phyloP scores from a whole-genome alignment of 2,329 filamentous ascomycete species.

The Metarhizium sp. region DNA sequence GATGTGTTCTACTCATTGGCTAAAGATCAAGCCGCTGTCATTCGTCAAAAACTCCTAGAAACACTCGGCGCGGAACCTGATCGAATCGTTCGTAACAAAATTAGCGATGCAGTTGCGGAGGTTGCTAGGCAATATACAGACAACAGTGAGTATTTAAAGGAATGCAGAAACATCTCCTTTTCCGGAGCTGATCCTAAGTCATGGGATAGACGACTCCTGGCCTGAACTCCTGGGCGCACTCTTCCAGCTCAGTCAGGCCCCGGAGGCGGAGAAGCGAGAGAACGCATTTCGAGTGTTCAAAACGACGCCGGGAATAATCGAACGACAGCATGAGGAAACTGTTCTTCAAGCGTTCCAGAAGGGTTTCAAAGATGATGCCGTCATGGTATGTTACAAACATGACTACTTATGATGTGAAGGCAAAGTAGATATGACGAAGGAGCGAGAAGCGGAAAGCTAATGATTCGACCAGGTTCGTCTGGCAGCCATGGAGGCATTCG shows the following conservation, averaged over 20 bases:
- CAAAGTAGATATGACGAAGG: not conserved
- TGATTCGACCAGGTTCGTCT: slow-evolving; percentile 59
- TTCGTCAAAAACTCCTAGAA: slow-evolving; percentile 76
- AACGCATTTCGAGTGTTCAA: slow-evolving; percentile 92
- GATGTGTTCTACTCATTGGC: slow-evolving; percentile 81
- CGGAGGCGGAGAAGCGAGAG: slow-evolving; percentile 76
- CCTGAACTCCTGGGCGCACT: slow-evolving; percentile 77
- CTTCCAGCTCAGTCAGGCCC: slow-evolving; percentile 83
- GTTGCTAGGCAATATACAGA: slow-evolving; percentile 92
- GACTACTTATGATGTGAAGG: not conserved
- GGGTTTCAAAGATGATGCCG: slow-evolving; percentile 83
- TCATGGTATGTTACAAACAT: slow-evolving; percentile 46
- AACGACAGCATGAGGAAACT: slow-evolving; percentile 89
- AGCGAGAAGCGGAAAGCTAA: not conserved
- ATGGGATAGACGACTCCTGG: slow-evolving; percentile 65
- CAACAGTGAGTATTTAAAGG: slow-evolving; percentile 52
- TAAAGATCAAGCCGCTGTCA: slow-evolving; percentile 63
- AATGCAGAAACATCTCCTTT: slow-evolving; percentile 3
- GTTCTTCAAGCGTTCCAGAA: slow-evolving; percentile 81
- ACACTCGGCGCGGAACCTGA: slow-evolving; percentile 65
- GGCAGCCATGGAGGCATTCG: slow-evolving; percentile 92
- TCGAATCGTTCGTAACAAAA: slow-evolving; percentile 77
- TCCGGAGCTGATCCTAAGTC: slow-evolving; percentile 7
- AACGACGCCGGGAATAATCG: slow-evolving; percentile 89
- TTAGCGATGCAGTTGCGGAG: slow-evolving; percentile 95